A percentile compares a stretch with the other conserved stretches of the same genome.
Conservation (phyloP, 176 grass and related monocot genomes). For the Musa schizocarpa region DNA sequence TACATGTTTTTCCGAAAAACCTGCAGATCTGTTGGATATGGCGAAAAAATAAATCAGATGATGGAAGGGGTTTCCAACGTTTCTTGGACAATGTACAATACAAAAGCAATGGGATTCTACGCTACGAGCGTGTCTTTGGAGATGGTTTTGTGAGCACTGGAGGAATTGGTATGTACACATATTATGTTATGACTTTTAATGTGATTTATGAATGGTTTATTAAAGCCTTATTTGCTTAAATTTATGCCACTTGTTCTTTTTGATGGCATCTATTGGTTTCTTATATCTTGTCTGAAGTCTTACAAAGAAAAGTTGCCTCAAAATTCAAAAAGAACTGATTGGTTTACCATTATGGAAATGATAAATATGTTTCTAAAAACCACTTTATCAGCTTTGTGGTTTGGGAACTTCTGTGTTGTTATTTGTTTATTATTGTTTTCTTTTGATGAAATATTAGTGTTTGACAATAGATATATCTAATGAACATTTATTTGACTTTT, state of each 20-base stretch:
- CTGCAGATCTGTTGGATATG: slow-evolving; percentile 81
- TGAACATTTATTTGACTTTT: not conserved
- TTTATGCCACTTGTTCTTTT: not conserved
- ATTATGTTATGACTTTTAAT: not conserved
- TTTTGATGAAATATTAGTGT: not conserved
- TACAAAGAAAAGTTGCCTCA: too few relatives aligned
- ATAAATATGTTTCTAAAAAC: not conserved
- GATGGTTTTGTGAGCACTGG: slow-evolving; percentile 94
- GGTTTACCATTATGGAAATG: not conserved
- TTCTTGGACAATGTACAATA: slow-evolving; percentile 98
- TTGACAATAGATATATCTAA: not conserved
- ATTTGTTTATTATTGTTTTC: not conserved
- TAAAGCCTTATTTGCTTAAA: not conserved
- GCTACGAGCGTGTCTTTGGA: slow-evolving; percentile 89
- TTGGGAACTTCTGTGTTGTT: not conserved
- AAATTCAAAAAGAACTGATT: too few relatives aligned
- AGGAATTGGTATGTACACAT: slow-evolving; percentile 47
- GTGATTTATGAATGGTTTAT: not conserved
- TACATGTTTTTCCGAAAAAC: slow-evolving; percentile 4
- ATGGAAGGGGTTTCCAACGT: slow-evolving; percentile 78
- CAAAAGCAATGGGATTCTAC: slow-evolving; percentile 81
- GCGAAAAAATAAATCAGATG: slow-evolving; percentile 71
- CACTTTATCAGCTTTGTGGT: not conserved
- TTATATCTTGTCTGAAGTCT: not conserved
- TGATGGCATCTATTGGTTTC: not conserved